Base-by-base conservation (phyloP, 176 grass and related monocot genomes). In the Oryza coarctata region DNA sequence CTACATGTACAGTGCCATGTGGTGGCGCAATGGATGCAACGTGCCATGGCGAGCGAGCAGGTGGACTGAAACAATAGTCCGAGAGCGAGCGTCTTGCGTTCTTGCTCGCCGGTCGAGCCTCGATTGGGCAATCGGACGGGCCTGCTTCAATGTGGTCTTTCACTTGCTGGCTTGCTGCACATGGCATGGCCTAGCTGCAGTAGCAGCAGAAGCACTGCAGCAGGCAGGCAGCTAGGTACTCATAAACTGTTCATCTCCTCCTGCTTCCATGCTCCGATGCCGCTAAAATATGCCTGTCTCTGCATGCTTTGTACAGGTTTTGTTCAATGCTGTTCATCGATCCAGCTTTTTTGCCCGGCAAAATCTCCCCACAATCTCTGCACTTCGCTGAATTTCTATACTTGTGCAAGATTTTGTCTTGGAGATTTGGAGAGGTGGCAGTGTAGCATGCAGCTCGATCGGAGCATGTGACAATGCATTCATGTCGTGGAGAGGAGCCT, bases 61-160 rank as follows among this genome's bases (percentile, higher is more conserved):
- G 15, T 5, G 11, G 45, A 41, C 34, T 15, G 7, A 27, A 6
- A 52, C 76, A 10, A 38, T 9, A 31, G 68, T 65, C 68, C 44
- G 44, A 22, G 38, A 39, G 38, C n/a, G 61, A 25, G 43, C 73
- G 25, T 14, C n/a, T 6, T 28, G 71, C 73, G 29, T 55, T 29
- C 5, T 70, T 39, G 66, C 66, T 41, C 26, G 23, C 33, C 5
- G 29, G 78, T 36, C 65, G 44, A 45, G 47, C 81, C 41, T 55
- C 23, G 72, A 60, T 77, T 70, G 73, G 73, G 73, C 63, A 44
- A 28, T 22, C 47, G 60, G 64, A 77, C 73, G 43, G 73, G 82
- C 82, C 73, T 77, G 63, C 82, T 38, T 32, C 82, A 29, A 60
- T 76, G 72, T 60, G 82, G 72, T 45, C 73, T 69, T 68, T 76